Evolutionary conservation across 1,284 basidiomycete species (phyloP).

Genomic region (Hypsizygus ulmarius): DNA sequence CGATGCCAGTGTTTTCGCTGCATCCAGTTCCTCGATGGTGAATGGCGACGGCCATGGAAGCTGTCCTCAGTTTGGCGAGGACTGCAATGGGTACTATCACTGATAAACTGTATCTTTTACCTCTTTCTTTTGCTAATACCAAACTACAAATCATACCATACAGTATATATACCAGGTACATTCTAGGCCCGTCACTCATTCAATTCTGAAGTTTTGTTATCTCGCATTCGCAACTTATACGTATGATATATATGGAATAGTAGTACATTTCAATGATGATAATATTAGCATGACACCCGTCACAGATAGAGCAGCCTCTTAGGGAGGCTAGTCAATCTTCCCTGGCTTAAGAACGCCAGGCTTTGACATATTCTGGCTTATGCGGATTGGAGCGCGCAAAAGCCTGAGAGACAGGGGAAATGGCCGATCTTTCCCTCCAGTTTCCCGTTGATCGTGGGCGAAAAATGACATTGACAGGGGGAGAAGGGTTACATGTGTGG

Average conservation of each 20-base stretch:
- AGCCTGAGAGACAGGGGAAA: too few species aligned
- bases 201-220: background rate
- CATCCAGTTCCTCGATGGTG: conserved; percentile 21
- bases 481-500: background rate
- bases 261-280: background rate
- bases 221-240: background rate
- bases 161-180: conserved; percentile 13
- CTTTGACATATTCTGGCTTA: too few species aligned
- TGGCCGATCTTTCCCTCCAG: too few species aligned
- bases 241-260: conserved; percentile 5
- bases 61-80: conserved; percentile 36
- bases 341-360: too few species aligned
- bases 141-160: conserved; percentile 5
- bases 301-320: too few species aligned
- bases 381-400: too few species aligned
- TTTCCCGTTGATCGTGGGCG: background rate
- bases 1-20: conserved; percentile 25
- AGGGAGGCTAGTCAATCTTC: too few species aligned
- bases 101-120: conserved; percentile 16
- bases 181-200: background rate
- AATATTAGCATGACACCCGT: background rate
- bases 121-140: background rate
- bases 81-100: conserved; percentile 34
- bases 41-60: conserved; percentile 24
- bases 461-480: background rate